Conservation (phyloP, 2,329 filamentous ascomycete species). For the Bipolaris oryzae region DNA sequence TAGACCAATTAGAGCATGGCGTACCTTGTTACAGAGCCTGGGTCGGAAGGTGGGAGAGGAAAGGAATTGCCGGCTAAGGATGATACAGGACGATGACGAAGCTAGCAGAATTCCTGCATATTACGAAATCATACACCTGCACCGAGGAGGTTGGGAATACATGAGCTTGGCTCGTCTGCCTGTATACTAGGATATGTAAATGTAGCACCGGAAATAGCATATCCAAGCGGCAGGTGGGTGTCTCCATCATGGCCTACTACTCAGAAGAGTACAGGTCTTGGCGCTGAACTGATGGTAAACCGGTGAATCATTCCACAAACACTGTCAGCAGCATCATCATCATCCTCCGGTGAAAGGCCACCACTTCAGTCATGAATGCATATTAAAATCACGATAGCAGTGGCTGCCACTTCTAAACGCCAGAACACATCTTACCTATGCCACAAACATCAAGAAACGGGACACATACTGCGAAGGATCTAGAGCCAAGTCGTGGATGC, state of each 20-base stretch:
- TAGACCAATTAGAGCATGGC: conserved; percentile 15
- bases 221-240: conserved; percentile 32
- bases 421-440: conserved; percentile 32
- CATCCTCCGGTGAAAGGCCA: conserved; percentile 18
- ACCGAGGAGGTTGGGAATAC: conserved; percentile 34
- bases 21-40: conserved; percentile 40
- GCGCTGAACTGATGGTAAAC: conserved; percentile 21
- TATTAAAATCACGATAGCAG: conserved; percentile 20
- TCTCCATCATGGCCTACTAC: conserved; percentile 12
- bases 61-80: conserved; percentile 25
- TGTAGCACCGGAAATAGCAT: conserved; percentile 28
- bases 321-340: conserved; percentile 29
- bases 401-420: conserved; percentile 26
- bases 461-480: conserved; percentile 20
- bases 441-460: conserved; percentile 24
- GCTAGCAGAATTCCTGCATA: conserved; percentile 29
- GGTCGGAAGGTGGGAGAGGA: conserved; percentile 29
- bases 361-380: conserved; percentile 24
- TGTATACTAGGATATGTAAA: conserved; percentile 33
- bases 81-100: conserved; percentile 36
- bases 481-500: conserved; percentile 25
- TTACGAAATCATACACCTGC: conserved; percentile 28
- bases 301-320: conserved; percentile 21
- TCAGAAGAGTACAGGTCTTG: conserved; percentile 22
- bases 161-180: conserved; percentile 33